These are phyloP conservation scores for Kurtzmaniella natalensis DNA, from an alignment of 1,139 yeast genomes.

Conservation along the genomic window DNA sequence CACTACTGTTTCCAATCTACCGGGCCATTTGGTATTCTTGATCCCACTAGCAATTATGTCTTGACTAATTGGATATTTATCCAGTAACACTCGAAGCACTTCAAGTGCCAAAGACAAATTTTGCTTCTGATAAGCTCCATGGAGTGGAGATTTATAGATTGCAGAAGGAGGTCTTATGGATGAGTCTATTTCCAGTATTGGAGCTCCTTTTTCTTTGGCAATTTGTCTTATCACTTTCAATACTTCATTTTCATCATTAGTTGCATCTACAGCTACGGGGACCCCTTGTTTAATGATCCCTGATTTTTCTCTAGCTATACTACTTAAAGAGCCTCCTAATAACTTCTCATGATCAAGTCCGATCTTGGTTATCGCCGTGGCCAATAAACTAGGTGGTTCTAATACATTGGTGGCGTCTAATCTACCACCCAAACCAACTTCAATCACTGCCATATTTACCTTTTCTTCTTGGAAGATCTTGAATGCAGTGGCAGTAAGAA, in stretches of 20 bases:
- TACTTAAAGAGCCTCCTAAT: slow-evolving; percentile 57
- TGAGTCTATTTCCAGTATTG: slow-evolving; percentile 15
- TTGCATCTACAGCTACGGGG: slow-evolving; percentile 69
- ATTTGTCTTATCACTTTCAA: slow-evolving; percentile 34
- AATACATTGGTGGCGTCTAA: slow-evolving; percentile 80
- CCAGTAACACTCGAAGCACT: slow-evolving; percentile 39
- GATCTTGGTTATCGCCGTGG: slow-evolving; percentile 76
- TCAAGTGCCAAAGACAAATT: slow-evolving; percentile 70
- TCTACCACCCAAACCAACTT: slow-evolving; percentile 89
- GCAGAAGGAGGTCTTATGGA: slow-evolving; percentile 12
- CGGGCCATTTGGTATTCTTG: slow-evolving; percentile 51
- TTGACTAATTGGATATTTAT: slow-evolving; percentile 10
- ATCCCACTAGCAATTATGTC: slow-evolving; percentile 48
- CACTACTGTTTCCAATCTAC: slow-evolving; percentile 50
- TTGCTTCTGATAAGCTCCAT: slow-evolving; percentile 67
- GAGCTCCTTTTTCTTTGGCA: slow-evolving; percentile 16
- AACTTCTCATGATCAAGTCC: slow-evolving; percentile 80
- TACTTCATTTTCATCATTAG: slow-evolving; percentile 48
- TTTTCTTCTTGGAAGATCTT: slow-evolving; percentile 57
- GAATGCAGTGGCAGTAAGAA: slow-evolving; percentile 79
- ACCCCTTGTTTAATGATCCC: slow-evolving; percentile 67
- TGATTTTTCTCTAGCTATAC: slow-evolving; percentile 75
- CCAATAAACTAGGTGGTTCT: slow-evolving; percentile 46
- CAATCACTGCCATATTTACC: slow-evolving; percentile 73
- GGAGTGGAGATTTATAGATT: slow-evolving; percentile 46